These are phyloP conservation scores for Cladophialophora immunda DNA, from an alignment of 2,329 filamentous ascomycete genomes.

Conservation along the genomic window DNA sequence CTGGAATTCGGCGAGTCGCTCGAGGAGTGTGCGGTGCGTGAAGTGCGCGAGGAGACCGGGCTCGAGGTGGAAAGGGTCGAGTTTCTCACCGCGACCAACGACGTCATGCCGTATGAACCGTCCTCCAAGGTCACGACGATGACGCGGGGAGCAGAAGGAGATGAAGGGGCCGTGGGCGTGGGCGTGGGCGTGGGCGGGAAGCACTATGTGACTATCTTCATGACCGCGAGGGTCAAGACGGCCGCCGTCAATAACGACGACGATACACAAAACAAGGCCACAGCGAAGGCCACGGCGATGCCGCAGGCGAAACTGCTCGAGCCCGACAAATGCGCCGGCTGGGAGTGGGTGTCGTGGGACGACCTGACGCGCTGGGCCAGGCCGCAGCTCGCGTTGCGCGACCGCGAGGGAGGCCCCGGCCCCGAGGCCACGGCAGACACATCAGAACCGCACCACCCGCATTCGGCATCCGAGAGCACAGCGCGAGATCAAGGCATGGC, in stretches of 20 bases:
- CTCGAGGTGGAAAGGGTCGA: conserved; percentile 62
- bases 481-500: no score
- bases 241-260: conserved; percentile 45
- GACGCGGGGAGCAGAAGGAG: neutral
- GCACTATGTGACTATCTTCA: conserved; percentile 80
- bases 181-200: conserved; percentile 62
- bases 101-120: conserved; percentile 61
- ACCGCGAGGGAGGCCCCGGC: neutral
- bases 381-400: conserved; percentile 24
- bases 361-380: conserved; percentile 52
- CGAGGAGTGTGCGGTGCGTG: conserved; percentile 70
- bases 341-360: conserved; percentile 63
- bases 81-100: conserved; percentile 71
- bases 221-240: conserved; percentile 62
- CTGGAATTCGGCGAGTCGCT: conserved; percentile 74
- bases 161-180: no score
- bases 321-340: conserved; percentile 63
- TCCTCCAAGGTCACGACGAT: neutral
- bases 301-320: conserved; percentile 58
- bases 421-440: no score
- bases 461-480: neutral
- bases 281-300: conserved; percentile 41
- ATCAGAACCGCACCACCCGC: neutral
- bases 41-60: conserved; percentile 75
- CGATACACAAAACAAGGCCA: neutral